These are phyloP conservation scores for Mesembryanthemum crystallinum DNA, from an alignment of 148 eudicot genomes.

Conservation along the genomic window DNA sequence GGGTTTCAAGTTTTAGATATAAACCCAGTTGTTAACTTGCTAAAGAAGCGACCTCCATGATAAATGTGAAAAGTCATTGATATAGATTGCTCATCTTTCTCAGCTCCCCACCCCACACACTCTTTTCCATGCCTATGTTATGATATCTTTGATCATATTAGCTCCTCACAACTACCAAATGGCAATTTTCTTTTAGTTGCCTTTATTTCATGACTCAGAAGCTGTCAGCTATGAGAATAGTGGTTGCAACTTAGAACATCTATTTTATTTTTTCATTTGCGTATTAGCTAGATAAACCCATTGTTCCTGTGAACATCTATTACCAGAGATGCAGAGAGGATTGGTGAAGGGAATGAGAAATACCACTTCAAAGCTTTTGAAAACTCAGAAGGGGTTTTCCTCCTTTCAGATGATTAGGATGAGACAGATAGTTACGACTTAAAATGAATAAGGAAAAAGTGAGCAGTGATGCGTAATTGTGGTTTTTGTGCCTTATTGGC, in stretches of 20 bases:
- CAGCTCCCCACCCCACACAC: too few species aligned
- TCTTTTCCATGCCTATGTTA: too few species aligned
- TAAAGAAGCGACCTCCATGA: too few species aligned
- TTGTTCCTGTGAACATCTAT: not conserved
- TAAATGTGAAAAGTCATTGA: too few species aligned
- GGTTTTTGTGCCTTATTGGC: not conserved
- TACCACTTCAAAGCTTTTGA: not conserved
- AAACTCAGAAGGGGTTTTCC: not conserved
- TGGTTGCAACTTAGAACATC: not conserved
- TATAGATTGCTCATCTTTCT: too few species aligned
- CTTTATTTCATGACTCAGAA: not conserved
- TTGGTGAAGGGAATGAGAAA: not conserved
- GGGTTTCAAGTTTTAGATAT: too few species aligned
- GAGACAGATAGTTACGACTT: not conserved
- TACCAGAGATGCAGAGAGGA: not conserved
- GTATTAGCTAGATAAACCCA: not conserved
- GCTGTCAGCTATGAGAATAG: not conserved
- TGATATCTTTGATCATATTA: too few species aligned
- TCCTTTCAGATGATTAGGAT: not conserved
- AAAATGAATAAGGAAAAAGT: not conserved
- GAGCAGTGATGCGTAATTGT: not conserved
- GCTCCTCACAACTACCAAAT: not conserved
- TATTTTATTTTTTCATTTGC: not conserved
- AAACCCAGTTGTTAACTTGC: too few species aligned
- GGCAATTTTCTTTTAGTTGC: not conserved